These are phyloP conservation scores for Boletus semigastroideus DNA, from an alignment of 1,284 basidiomycete species.

Conservation along the genomic window DNA sequence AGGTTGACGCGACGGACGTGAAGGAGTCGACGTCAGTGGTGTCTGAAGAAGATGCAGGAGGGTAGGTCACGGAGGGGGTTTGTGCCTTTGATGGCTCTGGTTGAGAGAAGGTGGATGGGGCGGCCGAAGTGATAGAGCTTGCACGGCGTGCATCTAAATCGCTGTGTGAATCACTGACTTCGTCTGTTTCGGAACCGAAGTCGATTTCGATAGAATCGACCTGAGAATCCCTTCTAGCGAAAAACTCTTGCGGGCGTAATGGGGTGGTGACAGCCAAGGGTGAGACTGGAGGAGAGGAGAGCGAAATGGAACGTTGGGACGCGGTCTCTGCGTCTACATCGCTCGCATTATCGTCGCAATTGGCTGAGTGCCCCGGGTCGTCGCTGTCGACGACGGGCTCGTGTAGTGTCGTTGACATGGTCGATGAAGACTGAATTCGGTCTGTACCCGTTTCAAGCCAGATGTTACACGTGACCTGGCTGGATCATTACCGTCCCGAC, in stretches of 20 bases:
- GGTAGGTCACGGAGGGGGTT: constrained; percentile 47
- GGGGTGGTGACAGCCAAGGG: constrained; percentile 37
- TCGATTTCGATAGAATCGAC: constrained; percentile 53
- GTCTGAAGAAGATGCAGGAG: constrained; percentile 49
- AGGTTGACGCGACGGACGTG: constrained; percentile 60
- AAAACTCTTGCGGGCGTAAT: constrained; percentile 38
- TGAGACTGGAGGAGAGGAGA: constrained; percentile 60
- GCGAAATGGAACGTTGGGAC: constrained; percentile 73
- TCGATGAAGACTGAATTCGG: not conserved
- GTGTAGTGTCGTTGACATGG: constrained; percentile 19
- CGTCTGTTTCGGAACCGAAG: constrained; percentile 51
- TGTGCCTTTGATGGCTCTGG: constrained; percentile 38
- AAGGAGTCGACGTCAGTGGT: constrained; percentile 56
- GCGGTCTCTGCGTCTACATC: constrained; percentile 70
- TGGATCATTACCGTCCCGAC: not conserved
- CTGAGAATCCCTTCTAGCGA: constrained; percentile 44
- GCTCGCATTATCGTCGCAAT: constrained; percentile 22
- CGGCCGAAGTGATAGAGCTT: constrained; percentile 50
- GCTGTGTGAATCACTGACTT: constrained; percentile 45
- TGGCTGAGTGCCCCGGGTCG: constrained; percentile 1
- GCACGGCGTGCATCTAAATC: constrained; percentile 33
- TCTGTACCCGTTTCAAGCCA: not conserved
- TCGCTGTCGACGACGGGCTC: constrained; percentile 4
- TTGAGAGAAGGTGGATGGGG: constrained; percentile 40
- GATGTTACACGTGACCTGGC: constrained; percentile 20